Conservation (phyloP, 257 asterid species). For the Solanum peruvianum region DNA sequence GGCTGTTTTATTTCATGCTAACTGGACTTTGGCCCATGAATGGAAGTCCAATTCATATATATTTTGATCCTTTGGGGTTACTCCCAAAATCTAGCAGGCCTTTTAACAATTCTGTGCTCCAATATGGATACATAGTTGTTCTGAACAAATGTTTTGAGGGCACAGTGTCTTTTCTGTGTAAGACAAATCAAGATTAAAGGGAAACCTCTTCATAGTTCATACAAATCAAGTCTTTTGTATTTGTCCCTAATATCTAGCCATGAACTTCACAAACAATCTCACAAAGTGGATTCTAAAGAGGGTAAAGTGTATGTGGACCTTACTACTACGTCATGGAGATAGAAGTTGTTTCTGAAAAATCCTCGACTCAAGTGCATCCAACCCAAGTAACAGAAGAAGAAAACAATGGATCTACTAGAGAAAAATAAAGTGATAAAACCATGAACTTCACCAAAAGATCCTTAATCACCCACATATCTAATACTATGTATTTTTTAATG, state of each 20-base stretch:
- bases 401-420: neutral
- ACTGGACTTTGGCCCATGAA: neutral
- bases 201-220: neutral
- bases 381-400: neutral
- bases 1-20: neutral
- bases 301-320: neutral
- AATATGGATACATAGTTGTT: neutral
- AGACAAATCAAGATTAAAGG: neutral
- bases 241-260: neutral
- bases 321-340: neutral
- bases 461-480: neutral
- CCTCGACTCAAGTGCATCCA: neutral
- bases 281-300: neutral
- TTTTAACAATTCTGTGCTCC: neutral
- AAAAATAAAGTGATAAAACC: neutral
- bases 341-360: neutral
- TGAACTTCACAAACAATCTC: neutral
- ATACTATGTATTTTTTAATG: too few species aligned
- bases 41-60: neutral
- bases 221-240: neutral
- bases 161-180: neutral
- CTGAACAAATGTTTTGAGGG: neutral
- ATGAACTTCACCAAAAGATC: neutral
- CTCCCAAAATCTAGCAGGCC: neutral
- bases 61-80: neutral